These are phyloP conservation scores for Hansenula lynferdii DNA, from an alignment of 1,139 yeast species.

Conservation along the genomic window DNA sequence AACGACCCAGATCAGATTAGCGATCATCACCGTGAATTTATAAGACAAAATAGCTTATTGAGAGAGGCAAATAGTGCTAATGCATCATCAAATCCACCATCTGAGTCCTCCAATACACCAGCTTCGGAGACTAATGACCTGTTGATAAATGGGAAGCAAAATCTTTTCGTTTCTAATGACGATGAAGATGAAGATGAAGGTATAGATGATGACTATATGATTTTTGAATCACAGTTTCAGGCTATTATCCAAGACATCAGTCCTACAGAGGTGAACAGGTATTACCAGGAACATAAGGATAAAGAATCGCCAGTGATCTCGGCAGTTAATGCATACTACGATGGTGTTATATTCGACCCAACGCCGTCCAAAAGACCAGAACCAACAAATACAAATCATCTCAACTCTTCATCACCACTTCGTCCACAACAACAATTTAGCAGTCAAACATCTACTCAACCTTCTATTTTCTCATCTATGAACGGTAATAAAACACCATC, in stretches of 20 bases:
- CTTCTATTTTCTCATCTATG: neutral
- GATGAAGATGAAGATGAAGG: slow-evolving; percentile 9
- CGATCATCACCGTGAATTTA: neutral
- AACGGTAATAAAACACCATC: neutral
- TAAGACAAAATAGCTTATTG: neutral
- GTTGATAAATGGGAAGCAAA: neutral
- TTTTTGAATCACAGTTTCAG: slow-evolving; percentile 21
- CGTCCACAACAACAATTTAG: neutral
- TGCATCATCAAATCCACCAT: neutral
- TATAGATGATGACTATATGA: slow-evolving; percentile 9
- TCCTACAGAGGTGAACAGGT: slow-evolving; percentile 4
- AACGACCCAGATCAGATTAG: slow-evolving; percentile 1
- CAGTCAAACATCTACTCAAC: neutral
- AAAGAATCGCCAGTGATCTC: slow-evolving; percentile 12
- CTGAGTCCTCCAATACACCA: neutral
- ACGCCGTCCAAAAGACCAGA: neutral
- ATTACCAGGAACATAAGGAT: slow-evolving; percentile 8
- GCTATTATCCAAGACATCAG: slow-evolving; percentile 20
- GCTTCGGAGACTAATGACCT: neutral
- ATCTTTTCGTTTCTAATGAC: slow-evolving; percentile 14
- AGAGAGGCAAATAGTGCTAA: neutral
- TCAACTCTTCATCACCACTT: neutral
- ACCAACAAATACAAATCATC: neutral
- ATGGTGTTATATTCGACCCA: slow-evolving; percentile 3
- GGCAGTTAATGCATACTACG: slow-evolving; percentile 20